These are phyloP conservation scores for Cyberlindnera nakhonratchasimensis DNA, from an alignment of 805 yeast species.

Conservation along the genomic window DNA sequence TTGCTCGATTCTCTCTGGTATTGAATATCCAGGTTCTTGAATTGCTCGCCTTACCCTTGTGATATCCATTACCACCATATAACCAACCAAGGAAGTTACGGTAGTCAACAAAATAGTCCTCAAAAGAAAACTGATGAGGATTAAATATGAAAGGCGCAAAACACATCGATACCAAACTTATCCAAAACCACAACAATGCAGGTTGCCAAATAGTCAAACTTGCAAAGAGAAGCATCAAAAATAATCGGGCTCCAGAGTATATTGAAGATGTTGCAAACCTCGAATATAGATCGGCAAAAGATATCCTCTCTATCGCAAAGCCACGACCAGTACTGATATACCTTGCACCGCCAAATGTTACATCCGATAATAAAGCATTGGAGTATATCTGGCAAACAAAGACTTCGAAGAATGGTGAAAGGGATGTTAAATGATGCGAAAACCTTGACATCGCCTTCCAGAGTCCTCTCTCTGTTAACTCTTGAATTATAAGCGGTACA, in stretches of 20 bases:
- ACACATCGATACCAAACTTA: conserved; percentile 60
- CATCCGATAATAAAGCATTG: conserved; percentile 65
- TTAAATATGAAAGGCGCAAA: conserved; percentile 73
- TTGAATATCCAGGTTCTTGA: conserved; percentile 68
- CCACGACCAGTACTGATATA: conserved; percentile 94
- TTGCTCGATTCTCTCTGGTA: conserved; percentile 74
- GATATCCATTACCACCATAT: conserved; percentile 70
- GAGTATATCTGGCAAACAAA: conserved; percentile 94
- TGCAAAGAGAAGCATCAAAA: conserved; percentile 70
- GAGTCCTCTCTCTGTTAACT: conserved; percentile 79
- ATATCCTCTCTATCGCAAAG: conserved; percentile 78
- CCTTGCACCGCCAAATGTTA: conserved; percentile 87
- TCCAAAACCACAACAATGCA: conserved; percentile 71
- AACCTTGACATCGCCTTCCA: conserved; percentile 71
- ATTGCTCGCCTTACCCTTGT: conserved; percentile 37
- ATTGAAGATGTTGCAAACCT: conserved; percentile 74
- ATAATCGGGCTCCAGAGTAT: conserved; percentile 69
- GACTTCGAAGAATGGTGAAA: conserved; percentile 91
- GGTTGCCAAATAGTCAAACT: conserved; percentile 80
- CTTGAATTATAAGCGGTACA: conserved; percentile 84
- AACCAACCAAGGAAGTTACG: conserved; percentile 68
- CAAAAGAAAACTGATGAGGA: conserved; percentile 71
- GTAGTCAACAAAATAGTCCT: conserved; percentile 70
- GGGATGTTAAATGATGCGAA: conserved; percentile 69
- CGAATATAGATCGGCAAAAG: conserved; percentile 70